Conservation (phyloP, 805 yeast genomes). For the Suhomyces faveliae region DNA sequence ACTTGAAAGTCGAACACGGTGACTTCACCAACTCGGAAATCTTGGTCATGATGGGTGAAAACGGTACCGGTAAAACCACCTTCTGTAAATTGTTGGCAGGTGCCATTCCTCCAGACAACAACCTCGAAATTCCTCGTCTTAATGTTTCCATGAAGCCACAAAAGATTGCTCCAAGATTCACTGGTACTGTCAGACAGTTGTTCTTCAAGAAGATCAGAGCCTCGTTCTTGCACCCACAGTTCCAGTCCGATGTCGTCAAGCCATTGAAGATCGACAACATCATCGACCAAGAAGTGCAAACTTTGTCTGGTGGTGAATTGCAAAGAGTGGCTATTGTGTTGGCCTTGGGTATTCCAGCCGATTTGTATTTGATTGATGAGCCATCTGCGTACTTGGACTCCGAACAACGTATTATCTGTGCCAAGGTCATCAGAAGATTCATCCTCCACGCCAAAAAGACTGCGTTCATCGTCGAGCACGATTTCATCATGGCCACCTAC, state of each 20-base stretch:
- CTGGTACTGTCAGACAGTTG: conserved; percentile 97
- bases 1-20: conserved; percentile 76
- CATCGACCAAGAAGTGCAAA: conserved; percentile 96
- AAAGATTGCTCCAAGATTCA: conserved; percentile 97
- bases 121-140: conserved; percentile 76
- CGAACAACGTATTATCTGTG: conserved; percentile 98
- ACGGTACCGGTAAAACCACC: conserved; percentile 99
- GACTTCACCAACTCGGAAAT: conserved; percentile 95
- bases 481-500: conserved; percentile 99
- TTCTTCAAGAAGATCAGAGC: conserved; percentile 96
- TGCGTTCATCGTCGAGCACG: conserved; percentile 99
- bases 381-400: conserved; percentile 99
- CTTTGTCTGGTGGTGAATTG: conserved; percentile 98
- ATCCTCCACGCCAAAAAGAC: conserved; percentile 96
- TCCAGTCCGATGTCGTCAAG: conserved; percentile 96
- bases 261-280: conserved; percentile 92
- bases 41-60: conserved; percentile 99
- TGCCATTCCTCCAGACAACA: conserved; percentile 82
- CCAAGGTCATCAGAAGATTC: conserved; percentile 96
- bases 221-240: conserved; percentile 91
- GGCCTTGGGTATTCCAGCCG: conserved; percentile 92
- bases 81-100: conserved; percentile 95
- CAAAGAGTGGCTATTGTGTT: conserved; percentile 98
- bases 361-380: conserved; percentile 95
- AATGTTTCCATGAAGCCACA: conserved; percentile 98